Evolutionary conservation across 768 basidiomycete genomes (phyloP), one percentile per base, ranked within the genome.

Genomic region (Kwoniella heveanensis): DNA sequence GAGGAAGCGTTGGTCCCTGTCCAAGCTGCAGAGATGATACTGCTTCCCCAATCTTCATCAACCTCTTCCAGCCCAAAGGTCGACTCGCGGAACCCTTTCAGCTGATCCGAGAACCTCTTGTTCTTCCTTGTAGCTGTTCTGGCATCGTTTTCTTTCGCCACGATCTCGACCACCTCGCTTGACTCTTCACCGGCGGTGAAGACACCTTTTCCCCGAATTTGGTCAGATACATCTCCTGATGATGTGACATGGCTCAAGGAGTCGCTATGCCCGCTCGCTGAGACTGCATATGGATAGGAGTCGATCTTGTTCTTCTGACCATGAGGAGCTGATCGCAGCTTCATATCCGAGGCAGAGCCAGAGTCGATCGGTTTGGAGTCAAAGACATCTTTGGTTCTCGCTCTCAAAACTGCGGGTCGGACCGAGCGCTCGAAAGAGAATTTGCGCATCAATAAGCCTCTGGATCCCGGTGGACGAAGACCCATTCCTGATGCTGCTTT

Each of bases 101-200:
- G 53, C 57, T 73, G 72, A 36, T 62, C 67, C 7, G 69, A 73
- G 12, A 73, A 54, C 21, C 72, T 25, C 26, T 57, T 57, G 9
- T 60, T 52, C 21, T 39, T 52, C 37, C 59, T 46, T 9, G 1
- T 48, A 0, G 56, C 13, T n/a, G 29, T 3, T 57, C n/a, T n/a
- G n/a, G 21, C 19, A 8, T 57, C 17, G 17, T 44, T 19, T 8
- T 44, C 39, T 44, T 44, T 44, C 8, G 39, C 15, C 3, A 44
- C 39, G 19, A 44, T 44, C 17, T 44, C 39, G 17, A 44, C 19
- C 4, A 44, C 39, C 15, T 44, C 39, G 39, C 39, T 44, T 17
- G 39, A 44, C 4, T 44, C 39, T 44, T 17, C 4, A 3, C 39
- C 39, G 17, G 13, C 6, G 13, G 15, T 44, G 3, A 44, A 19